phyloP scores from a whole-genome alignment of 2,329 filamentous ascomycete genomes.

The Westerdykella sp. region DNA sequence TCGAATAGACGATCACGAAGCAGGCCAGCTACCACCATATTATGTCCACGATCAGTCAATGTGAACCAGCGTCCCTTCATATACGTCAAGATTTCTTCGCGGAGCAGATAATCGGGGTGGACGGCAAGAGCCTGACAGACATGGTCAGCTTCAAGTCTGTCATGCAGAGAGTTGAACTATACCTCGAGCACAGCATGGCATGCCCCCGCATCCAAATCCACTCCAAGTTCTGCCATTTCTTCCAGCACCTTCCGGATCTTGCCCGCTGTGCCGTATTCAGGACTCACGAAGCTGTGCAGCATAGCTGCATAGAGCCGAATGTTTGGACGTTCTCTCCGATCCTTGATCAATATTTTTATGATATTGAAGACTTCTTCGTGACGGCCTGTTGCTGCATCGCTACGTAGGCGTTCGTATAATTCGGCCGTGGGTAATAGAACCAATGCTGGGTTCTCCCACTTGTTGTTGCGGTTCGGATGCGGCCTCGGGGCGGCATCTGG shows the following conservation, averaged over 20 bases:
- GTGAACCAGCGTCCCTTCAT: constrained; percentile 70
- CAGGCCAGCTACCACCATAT: constrained; percentile 65
- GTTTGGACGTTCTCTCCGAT: constrained; percentile 52
- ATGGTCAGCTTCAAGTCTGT: not conserved
- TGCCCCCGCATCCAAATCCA: constrained; percentile 59
- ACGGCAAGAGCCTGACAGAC: constrained; percentile 58
- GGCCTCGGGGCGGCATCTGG: too few relatives aligned
- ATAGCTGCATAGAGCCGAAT: constrained; percentile 65
- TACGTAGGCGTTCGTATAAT: constrained; percentile 28
- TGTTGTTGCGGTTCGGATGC: too few relatives aligned
- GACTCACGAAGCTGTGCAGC: constrained; percentile 63
- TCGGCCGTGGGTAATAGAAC: constrained; percentile 20
- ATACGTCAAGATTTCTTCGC: constrained; percentile 62
- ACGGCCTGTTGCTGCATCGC: constrained; percentile 19
- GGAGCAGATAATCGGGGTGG: constrained; percentile 78
- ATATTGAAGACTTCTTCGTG: constrained; percentile 35
- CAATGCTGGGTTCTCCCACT: constrained; percentile 6
- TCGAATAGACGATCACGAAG: constrained; percentile 80
- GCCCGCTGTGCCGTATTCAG: constrained; percentile 58
- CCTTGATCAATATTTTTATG: constrained; percentile 54
- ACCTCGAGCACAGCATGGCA: constrained; percentile 69
- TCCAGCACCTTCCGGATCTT: constrained; percentile 59
- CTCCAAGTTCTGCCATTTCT: constrained; percentile 60
- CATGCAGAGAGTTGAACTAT: constrained; percentile 9
- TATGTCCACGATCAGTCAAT: constrained; percentile 55